Evolutionary conservation across 495 filamentous ascomycete species (phyloP), one percentile per base, ranked within the genome.

Genomic region (Friedmanniomyces endolithicus): DNA sequence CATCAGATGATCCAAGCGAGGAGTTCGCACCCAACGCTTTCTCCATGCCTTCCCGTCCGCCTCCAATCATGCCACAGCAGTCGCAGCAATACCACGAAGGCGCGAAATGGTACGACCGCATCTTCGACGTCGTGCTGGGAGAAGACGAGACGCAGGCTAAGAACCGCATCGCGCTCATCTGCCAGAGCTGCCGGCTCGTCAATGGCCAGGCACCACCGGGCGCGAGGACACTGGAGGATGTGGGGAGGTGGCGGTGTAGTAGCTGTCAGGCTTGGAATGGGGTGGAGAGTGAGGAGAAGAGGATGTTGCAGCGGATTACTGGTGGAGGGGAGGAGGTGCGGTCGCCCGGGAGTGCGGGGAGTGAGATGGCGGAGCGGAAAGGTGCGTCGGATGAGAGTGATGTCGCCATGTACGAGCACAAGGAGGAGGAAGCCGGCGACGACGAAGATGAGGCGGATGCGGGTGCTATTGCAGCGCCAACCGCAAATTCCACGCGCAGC

Each of bases 181-280:
- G 92, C 71, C 58, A 65, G 20, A 72, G 77, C 20, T 99, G 92
- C 65, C 76, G 87, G 24, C 77, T 96, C 11, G 90, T 99, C 31
- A 99, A 99, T 64, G 92, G 92, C 2, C 90, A 95, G 64, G 92
- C 94, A 1, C 90, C 92, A 11, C 92, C 92, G 0, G 92, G 94
- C 1, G 80, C 84, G 2, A 84, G 80, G 63, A 79, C 73, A 0
- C 70, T 89, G 16, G 79, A 86, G 16, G 90, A 95, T 41, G 67
- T 99, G 0, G 92, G 90, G 11, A 77, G 74, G 60, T 99, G 92
- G 92, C 81, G 83, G 50, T 99, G 92, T 71, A 84, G 81, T 55
- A 81, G 79, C 41, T 99, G 92, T 63, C 82, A 85, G 0, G 73
- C 79, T n/a, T 78, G 77, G 75, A 98, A 98, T 66, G 90, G 90